These are phyloP conservation scores for Neurospora sp. DNA, from an alignment of 495 filamentous ascomycete genomes.

Conservation along the genomic window DNA sequence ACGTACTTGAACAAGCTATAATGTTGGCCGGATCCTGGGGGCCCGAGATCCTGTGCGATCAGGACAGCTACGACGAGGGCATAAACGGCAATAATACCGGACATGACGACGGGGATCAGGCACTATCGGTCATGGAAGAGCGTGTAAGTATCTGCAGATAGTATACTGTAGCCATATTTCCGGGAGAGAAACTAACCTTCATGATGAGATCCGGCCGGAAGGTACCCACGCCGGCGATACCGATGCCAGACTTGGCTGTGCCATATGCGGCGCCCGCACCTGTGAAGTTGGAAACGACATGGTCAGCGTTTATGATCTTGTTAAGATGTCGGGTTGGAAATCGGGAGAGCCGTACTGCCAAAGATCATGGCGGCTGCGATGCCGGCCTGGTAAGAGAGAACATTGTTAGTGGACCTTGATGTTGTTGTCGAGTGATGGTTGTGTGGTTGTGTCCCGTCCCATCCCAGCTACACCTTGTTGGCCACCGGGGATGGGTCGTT, in stretches of 20 bases:
- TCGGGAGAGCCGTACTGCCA: slow-evolving; percentile 55
- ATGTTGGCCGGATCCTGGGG: slow-evolving; percentile 43
- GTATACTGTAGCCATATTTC: background rate
- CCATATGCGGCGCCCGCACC: slow-evolving; percentile 92
- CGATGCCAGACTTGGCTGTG: slow-evolving; percentile 93
- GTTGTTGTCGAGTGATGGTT: slow-evolving; percentile 10
- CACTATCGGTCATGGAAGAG: slow-evolving; percentile 40
- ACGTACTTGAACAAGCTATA: slow-evolving; percentile 79
- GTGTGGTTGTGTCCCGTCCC: slow-evolving; percentile 16
- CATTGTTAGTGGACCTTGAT: slow-evolving; percentile 25
- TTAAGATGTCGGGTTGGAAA: slow-evolving; percentile 1
- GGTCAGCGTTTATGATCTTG: slow-evolving; percentile 14
- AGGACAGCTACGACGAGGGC: slow-evolving; percentile 92
- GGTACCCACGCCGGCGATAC: slow-evolving; percentile 87
- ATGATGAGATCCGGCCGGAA: slow-evolving; percentile 94
- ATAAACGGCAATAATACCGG: slow-evolving; percentile 98
- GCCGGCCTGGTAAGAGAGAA: slow-evolving; percentile 48
- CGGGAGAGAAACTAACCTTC: slow-evolving; percentile 54
- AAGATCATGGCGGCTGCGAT: slow-evolving; percentile 94
- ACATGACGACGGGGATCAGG: slow-evolving; percentile 96
- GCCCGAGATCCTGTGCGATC: slow-evolving; percentile 73
- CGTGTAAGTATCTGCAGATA: background rate
- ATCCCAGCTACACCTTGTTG: background rate
- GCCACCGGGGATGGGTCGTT: slow-evolving; percentile 1
- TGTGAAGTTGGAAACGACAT: slow-evolving; percentile 25